Evolutionary conservation across 345 rosid genomes (phyloP), one percentile per base, ranked within the genome.

Genomic region (Abelmoschus esculentus): DNA sequence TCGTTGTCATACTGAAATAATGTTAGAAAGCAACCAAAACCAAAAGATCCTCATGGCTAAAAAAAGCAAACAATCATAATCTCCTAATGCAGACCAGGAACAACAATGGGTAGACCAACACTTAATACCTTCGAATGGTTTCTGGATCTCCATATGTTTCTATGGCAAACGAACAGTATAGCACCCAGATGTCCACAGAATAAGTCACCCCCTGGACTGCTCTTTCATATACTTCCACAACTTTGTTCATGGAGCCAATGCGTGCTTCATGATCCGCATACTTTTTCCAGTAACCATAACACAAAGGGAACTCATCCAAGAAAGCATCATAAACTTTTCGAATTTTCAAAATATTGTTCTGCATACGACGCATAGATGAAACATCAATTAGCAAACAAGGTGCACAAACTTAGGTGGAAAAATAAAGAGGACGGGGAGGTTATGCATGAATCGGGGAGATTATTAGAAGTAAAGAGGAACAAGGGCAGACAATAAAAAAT

Each of bases 231-330:
- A 96, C 98, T 83, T 90, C 98, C 77, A 90, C 87, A 65, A 91
- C 96, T 74, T 90, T 96, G 85, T 96, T 98, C 89, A 88, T 82
- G 49, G 89, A 89, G 56, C 96, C 92, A 67, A 84, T 80, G 4
- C 90, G 86, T 44, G 93, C 93, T 81, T 96, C 99, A 70, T 92
- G 97, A 83, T 96, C 97, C 9, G 97, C 97, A 74, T 90, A 96
- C 83, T 91, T 95, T 84, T 95, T 91, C 99, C 99, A 95, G 72
- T 91, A 95, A 72, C 99, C 99, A 87, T 90, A 96, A 76, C 99
- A 96, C 76, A 92, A 70, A 52, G 97, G 99, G 59, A 90, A 96
- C 77, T 96, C 99, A 42, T 88, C 95, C 71, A 96, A 79, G 82
- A 95, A 95, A 34, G 89, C 84, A 85, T 92, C 98, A 79, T 96